phyloP scores from a whole-genome alignment of 805 yeast genomes.

The Debaryomyces castellii region DNA sequence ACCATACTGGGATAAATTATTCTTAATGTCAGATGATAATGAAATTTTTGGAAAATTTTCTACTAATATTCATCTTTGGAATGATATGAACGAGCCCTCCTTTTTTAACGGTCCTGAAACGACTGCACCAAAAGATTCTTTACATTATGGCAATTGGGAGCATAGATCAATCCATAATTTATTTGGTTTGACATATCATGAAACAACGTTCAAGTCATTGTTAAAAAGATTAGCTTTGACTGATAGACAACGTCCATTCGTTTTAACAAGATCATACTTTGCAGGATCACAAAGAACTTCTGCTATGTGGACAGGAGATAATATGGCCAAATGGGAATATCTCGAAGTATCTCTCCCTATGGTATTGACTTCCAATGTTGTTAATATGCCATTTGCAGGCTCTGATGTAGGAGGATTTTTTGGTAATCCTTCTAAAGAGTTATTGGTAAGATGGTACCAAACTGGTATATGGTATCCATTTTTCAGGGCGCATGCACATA shows the following conservation, averaged over 20 bases:
- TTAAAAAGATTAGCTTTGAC: conserved; percentile 45
- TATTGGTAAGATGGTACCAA: conserved; percentile 92
- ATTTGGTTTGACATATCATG: conserved; percentile 77
- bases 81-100: conserved; percentile 98
- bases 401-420: conserved; percentile 98
- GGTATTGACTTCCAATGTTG: conserved; percentile 77
- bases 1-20: conserved; percentile 59
- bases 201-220: conserved; percentile 73
- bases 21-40: conserved; percentile 42
- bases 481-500: conserved; percentile 95
- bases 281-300: conserved; percentile 90
- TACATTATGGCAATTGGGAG: conserved; percentile 82
- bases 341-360: conserved; percentile 79
- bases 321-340: conserved; percentile 90
- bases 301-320: conserved; percentile 98
- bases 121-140: conserved; percentile 74
- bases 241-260: conserved; percentile 70
- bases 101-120: conserved; percentile 95
- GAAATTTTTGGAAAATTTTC: conserved; percentile 46
- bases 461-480: conserved; percentile 96
- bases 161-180: conserved; percentile 89
- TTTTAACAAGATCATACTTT: conserved; percentile 81
- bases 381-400: conserved; percentile 90
- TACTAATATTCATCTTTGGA: conserved; percentile 83
- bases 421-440: conserved; percentile 81